A percentile compares a stretch with the other conserved stretches of the same genome.
These are phyloP conservation scores for Brassica incana DNA, from an alignment of 345 rosid species.

Conservation along the genomic window DNA sequence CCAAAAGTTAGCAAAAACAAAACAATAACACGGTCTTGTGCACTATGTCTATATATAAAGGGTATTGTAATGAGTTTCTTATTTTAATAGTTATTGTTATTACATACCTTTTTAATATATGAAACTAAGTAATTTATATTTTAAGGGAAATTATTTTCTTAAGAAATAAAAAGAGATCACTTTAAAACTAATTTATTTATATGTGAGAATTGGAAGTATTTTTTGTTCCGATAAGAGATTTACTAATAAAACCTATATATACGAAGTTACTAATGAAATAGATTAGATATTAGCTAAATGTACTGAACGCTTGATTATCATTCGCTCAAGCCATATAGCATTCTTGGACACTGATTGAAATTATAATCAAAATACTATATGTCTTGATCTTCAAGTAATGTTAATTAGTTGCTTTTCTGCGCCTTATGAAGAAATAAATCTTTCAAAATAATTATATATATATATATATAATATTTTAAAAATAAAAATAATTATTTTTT, in stretches of 20 bases:
- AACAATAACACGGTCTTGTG: not conserved
- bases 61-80: too few relatives aligned
- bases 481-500: too few relatives aligned
- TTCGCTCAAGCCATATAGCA: not conserved
- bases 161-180: not conserved
- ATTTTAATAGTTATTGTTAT: too few relatives aligned
- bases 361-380: not conserved
- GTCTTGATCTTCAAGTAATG: constrained; percentile 10
- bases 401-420: not conserved
- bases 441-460: too few relatives aligned
- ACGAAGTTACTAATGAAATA: not conserved
- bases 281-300: not conserved
- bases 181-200: too few relatives aligned
- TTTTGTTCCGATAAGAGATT: not conserved
- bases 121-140: too few relatives aligned
- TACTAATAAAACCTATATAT: not conserved
- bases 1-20: too few relatives aligned
- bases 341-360: not conserved
- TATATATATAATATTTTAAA: too few relatives aligned
- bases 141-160: not conserved
- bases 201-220: not conserved
- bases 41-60: not conserved
- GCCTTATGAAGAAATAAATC: too few relatives aligned
- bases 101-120: too few relatives aligned
- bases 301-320: too few relatives aligned